Conservation (phyloP, 129 eudicot species). For the Flaveria robusta region DNA sequence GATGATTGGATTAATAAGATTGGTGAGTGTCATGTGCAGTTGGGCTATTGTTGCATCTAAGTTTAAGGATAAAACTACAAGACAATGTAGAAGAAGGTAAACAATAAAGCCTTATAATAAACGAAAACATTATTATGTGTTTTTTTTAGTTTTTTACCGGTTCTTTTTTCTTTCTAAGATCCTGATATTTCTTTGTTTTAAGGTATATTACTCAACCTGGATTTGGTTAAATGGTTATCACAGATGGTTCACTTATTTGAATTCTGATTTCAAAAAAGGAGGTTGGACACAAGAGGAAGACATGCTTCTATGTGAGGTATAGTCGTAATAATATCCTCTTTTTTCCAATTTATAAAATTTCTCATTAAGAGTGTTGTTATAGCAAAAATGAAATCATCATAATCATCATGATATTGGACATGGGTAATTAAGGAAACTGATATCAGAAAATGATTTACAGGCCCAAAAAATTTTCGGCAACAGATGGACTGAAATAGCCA, state of each 20-base stretch:
- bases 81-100: conserved; percentile 99
- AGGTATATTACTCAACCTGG: conserved; percentile 10
- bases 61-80: conserved; percentile 92
- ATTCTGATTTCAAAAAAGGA: conserved; percentile 97
- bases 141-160: not conserved
- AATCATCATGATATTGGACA: not conserved
- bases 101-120: not conserved
- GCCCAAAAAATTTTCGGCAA: conserved; percentile 97
- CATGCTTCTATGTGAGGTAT: conserved; percentile 84
- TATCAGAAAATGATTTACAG: conserved; percentile 45
- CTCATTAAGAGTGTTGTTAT: not conserved
- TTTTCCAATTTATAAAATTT: not conserved
- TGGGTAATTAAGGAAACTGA: conserved; percentile 26
- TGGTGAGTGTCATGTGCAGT: conserved; percentile 50
- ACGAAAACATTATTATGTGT: not conserved
- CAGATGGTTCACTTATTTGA: conserved; percentile 99
- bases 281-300: conserved; percentile 99
- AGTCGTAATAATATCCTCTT: conserved; percentile 5
- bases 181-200: not conserved
- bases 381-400: not conserved
- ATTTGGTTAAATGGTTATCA: conserved; percentile 18
- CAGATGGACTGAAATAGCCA: conserved; percentile 98
- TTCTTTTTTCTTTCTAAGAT: conserved; percentile 12
- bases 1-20: conserved; percentile 21
- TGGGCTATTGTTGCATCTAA: conserved; percentile 97